Conservation (phyloP, 2,329 filamentous ascomycete genomes). For the Alternaria infectoria region DNA sequence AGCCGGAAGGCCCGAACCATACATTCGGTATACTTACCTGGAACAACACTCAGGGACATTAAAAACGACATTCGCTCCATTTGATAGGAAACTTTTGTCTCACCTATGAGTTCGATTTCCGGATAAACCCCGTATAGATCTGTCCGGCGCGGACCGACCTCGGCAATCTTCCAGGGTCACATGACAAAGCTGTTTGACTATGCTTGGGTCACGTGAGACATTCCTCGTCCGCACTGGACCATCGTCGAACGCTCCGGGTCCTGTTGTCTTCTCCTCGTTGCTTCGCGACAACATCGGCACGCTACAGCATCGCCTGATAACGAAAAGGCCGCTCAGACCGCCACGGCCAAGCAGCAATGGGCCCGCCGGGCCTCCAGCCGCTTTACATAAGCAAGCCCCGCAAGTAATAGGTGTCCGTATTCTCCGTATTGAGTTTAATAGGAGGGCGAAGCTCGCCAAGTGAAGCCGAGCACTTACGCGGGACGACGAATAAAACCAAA, state of each 20-base stretch:
- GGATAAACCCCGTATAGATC: not conserved
- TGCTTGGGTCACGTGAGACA: not conserved
- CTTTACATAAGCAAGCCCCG: slow-evolving; percentile 8
- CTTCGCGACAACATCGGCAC: not conserved
- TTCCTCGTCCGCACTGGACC: not conserved
- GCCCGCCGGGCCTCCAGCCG: not conserved
- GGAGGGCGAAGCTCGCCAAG: not conserved
- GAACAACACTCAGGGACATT: not conserved
- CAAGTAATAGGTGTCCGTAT: not conserved
- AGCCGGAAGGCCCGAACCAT: slow-evolving; percentile 3
- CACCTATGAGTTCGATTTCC: not conserved
- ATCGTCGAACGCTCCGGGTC: not conserved
- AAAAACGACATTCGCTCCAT: not conserved
- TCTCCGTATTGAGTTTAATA: not conserved
- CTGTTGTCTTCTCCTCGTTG: not conserved
- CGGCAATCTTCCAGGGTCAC: not conserved
- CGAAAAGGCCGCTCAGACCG: not conserved
- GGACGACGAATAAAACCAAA: not conserved
- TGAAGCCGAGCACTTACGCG: not conserved
- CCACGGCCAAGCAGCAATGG: not conserved
- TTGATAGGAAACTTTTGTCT: not conserved
- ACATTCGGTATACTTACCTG: slow-evolving; percentile 5
- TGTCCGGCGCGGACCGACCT: not conserved
- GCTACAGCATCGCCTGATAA: not conserved
- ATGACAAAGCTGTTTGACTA: not conserved